Evolutionary conservation across 2,329 filamentous ascomycete species (phyloP).

Genomic region (Colletotrichum sp.): DNA sequence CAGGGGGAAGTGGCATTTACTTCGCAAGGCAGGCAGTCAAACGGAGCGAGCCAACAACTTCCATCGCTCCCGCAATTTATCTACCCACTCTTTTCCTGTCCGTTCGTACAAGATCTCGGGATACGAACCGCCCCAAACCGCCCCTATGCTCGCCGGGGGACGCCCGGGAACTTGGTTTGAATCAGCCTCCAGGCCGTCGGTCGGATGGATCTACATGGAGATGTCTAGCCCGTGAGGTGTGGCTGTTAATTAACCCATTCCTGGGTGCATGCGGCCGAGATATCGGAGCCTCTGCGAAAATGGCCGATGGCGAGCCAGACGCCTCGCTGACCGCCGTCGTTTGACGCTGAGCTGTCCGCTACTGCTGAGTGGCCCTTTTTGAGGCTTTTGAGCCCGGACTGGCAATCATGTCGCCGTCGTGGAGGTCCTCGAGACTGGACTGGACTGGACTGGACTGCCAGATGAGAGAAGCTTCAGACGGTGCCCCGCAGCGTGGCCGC

Average conservation of each 20-base stretch:
- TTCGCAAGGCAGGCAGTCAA: not conserved
- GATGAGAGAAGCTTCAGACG: not conserved
- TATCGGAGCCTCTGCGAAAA: constrained; percentile 3
- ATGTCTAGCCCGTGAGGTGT: not conserved
- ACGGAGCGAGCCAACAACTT: not conserved
- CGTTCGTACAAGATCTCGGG: not conserved
- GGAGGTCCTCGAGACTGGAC: not conserved
- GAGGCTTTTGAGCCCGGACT: not conserved
- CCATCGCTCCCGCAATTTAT: not conserved
- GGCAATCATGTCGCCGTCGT: not conserved
- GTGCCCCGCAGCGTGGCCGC: not conserved
- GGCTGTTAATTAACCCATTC: constrained; percentile 6
- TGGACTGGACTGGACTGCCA: not conserved
- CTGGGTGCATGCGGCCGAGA: constrained; percentile 4
- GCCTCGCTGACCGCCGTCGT: not conserved
- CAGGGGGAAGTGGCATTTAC: not conserved
- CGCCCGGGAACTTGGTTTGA: not conserved
- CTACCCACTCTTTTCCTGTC: not conserved
- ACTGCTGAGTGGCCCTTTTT: not conserved
- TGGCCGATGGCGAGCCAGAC: constrained; percentile 1
- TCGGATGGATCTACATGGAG: constrained; percentile 1
- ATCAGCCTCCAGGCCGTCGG: not conserved
- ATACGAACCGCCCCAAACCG: not conserved
- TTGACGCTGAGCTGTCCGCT: not conserved
- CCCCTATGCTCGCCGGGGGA: not conserved